A percentile compares a stretch with the other conserved stretches of the same genome.
These are phyloP conservation scores for Arachis monticola DNA, from an alignment of 331 rosid genomes.

Conservation along the genomic window DNA sequence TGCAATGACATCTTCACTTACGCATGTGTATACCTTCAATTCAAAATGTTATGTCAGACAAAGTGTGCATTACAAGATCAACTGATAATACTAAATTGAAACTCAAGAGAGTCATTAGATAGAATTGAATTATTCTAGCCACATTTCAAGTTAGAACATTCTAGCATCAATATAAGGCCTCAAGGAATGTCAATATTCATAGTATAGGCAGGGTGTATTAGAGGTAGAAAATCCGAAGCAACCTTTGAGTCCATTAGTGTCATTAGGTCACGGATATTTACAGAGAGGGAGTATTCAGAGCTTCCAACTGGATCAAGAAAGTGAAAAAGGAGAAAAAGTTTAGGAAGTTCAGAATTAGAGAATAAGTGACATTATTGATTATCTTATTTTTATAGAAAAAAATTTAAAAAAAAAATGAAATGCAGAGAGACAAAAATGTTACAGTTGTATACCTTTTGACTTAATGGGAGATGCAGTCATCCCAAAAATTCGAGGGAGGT, in stretches of 20 bases:
- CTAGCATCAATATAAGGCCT: slow-evolving; percentile 14
- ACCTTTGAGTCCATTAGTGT: slow-evolving; percentile 84
- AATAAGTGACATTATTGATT: no score
- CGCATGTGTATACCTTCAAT: slow-evolving; percentile 83
- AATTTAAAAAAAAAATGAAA: background rate
- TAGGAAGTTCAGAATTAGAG: background rate
- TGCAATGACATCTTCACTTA: slow-evolving; percentile 66
- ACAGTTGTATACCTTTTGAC: slow-evolving; percentile 63
- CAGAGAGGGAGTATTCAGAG: slow-evolving; percentile 47
- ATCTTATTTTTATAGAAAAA: no score
- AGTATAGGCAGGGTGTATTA: background rate
- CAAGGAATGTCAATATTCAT: slow-evolving; percentile 18
- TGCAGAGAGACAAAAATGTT: slow-evolving; percentile 14
- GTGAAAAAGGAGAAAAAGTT: slow-evolving; percentile 9
- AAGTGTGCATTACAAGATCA: slow-evolving; percentile 10
- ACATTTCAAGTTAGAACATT: slow-evolving; percentile 22
- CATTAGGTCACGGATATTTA: slow-evolving; percentile 60
- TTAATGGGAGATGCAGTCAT: slow-evolving; percentile 98
- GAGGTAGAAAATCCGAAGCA: slow-evolving; percentile 22
- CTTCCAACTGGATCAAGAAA: slow-evolving; percentile 56
- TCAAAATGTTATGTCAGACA: slow-evolving; percentile 22
- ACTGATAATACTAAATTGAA: slow-evolving; percentile 19
- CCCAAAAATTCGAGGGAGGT: slow-evolving; percentile 82
- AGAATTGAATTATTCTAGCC: slow-evolving; percentile 16
- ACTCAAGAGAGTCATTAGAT: slow-evolving; percentile 10